A percentile compares a stretch with the other conserved stretches of the same genome.
phyloP scores from a whole-genome alignment of 2,329 filamentous ascomycete species.

The Paraconiothyrium sp. region DNA sequence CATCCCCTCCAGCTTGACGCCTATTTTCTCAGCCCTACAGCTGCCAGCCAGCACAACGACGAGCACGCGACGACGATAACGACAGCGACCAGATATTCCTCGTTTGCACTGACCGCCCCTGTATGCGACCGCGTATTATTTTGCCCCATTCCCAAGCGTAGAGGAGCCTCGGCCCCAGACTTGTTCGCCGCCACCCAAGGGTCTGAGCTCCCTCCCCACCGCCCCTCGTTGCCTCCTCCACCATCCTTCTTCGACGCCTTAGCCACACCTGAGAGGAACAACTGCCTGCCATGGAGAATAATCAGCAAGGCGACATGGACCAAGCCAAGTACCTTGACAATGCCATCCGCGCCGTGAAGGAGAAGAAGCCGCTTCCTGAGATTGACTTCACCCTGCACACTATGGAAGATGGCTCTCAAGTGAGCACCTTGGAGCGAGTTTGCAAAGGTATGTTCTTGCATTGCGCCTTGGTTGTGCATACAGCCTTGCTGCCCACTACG shows the following conservation, averaged over 20 bases:
- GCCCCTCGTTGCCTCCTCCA: slow-evolving; percentile 41
- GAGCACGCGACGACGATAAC: slow-evolving; percentile 44
- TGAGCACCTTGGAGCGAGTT: slow-evolving; percentile 94
- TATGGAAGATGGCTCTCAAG: slow-evolving; percentile 96
- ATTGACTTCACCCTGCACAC: slow-evolving; percentile 99
- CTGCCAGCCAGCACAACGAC: slow-evolving; percentile 30
- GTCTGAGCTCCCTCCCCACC: slow-evolving; percentile 42
- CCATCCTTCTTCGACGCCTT: slow-evolving; percentile 33
- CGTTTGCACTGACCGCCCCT: slow-evolving; percentile 10
- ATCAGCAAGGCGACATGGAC: slow-evolving; percentile 42
- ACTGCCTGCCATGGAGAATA: slow-evolving; percentile 48
- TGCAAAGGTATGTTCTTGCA: slow-evolving; percentile 81
- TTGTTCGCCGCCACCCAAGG: slow-evolving; percentile 42
- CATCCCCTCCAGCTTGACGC: slow-evolving; percentile 32
- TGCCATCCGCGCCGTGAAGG: slow-evolving; percentile 87
- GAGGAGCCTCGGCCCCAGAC: slow-evolving; percentile 42
- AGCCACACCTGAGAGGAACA: slow-evolving; percentile 26
- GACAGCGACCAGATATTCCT: slow-evolving; percentile 14
- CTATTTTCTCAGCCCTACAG: slow-evolving; percentile 35
- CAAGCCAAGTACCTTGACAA: slow-evolving; percentile 73
- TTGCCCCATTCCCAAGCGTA: slow-evolving; percentile 26
- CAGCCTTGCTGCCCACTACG: slow-evolving; percentile 10
- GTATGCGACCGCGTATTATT: slow-evolving; percentile 27
- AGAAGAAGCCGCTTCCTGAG: slow-evolving; percentile 95
- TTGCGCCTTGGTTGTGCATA: background rate